Evolutionary conservation across 257 asterid species (phyloP), one percentile per base, ranked within the genome.

Genomic region (Solanum bulbocastanum): DNA sequence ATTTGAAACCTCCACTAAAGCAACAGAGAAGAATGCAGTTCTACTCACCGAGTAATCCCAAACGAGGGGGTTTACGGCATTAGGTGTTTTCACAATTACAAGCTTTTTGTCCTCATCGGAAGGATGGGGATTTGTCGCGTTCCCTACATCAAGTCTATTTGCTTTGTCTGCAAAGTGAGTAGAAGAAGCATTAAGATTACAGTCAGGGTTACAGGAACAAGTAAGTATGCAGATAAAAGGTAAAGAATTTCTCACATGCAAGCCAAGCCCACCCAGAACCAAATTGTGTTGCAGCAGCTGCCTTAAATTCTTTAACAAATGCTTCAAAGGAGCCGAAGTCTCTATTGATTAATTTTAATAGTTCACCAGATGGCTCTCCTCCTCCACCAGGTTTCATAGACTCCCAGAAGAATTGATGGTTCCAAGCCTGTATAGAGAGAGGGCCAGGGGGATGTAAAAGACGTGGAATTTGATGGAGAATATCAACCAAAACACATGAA

Each of bases 191-290:
- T 86, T 78, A 87, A 11, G 82, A 44, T 30, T 36, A 11, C 10
- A 82, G 12, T 49, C 30, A 49, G 69, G 69, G 44, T 32, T 82
- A 46, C 27, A 46, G 18, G 86, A 49, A 32, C 18, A 82, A 27
- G 42, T 16, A 81, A 60, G 25, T 49, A 18, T 27, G 85, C 40
- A 16, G 68, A 86, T 30, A 39, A 14, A 36, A 69, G 42, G 56
- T 73, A 72, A 66, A 88, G 52, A 83, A 65, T 85, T 98, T 92
- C 91, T 93, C 91, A 97, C 99, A 97, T 4, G 93, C 98, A 85
- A 97, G 98, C 99, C 99, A 97, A 87, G 98, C 96, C 99, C 99
- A 97, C 87, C 99, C 99, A 52, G 98, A 97, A 83, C 98, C 99
- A 87, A 94, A 96, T 87, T 97, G 99, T 32, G 98, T 95, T 23